Base-by-base conservation (phyloP, 1,284 basidiomycete genomes). In the Athelia psychrophila region DNA sequence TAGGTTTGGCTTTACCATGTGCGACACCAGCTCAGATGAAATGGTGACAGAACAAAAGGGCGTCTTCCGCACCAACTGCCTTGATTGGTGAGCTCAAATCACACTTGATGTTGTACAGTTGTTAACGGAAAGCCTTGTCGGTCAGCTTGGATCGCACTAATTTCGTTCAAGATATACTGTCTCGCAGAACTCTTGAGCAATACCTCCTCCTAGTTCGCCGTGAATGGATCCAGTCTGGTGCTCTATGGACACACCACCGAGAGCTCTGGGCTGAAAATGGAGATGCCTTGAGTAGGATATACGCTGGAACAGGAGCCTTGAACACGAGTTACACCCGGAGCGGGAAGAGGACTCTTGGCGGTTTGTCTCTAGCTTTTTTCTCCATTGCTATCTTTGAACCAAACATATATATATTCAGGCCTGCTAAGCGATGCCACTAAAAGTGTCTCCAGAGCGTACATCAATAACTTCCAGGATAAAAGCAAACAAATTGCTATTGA, bases 381-480 rank as follows among this genome's bases (percentile, higher is more conserved):
- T 35, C 46, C 52, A 50, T 15, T n/a, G 23, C 22, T 18, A 24
- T 47, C 18, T 12, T 18, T 36, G 40, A 32, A 4, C 22, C 44
- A 48, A 44, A 52, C 60, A 18, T 44, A 40, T 49, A 22, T 44
- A 6, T 18, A 42, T 42, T 6, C 59, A 78, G 93, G 94, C 27
- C 79, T 97, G 24, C 71, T 99, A 20, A 95, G 93, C 18, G 95
- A 99, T 70, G 96, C 96, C 3, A 97, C 95, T 2, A 99, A 99
- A 69, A 96, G 93, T 62, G 93, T 97, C 19, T 88, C 85, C 15
- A 82, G 95, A 53, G 95, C 96, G 51, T 98, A 98, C 64, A 97
- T 98, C 67, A 97, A 96, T 68, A 98, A 98, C 65, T 98, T 99
- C 66, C 92, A 96, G 60, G 97, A 99, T 68, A 93, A 93, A 67